Base-by-base conservation (phyloP, 306 rosid species). In the Lathyrus sativus region DNA sequence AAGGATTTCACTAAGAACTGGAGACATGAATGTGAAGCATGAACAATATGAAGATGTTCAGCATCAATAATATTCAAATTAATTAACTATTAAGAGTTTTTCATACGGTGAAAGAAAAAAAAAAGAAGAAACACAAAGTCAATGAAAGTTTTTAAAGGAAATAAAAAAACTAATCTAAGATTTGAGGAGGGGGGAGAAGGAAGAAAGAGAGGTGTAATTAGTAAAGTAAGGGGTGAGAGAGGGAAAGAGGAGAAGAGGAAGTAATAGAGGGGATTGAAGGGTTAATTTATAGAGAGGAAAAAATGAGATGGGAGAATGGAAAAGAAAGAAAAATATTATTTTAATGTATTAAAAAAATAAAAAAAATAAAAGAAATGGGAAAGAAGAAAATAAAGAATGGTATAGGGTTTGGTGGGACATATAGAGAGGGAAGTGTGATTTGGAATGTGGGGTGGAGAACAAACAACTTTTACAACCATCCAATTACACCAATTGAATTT, bases 1-100 rank as follows among this genome's bases (percentile, higher is more conserved):
- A 56, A 93, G 96, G 80, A 90, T 86, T 86, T 93, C 98, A 85
- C 93, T 86, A 9, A 93, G 87, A 75, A 93, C 92, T 11, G 98
- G 91, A 88, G 91, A 88, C 98, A 90, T 92, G 46, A 88, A 86
- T 79, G 24, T 85, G 80, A 85, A 76, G 83, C 96, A 84, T 90
- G 29, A 76, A 85, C 46, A 56, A 56, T 28, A 17, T 58, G 63
- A 26, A 73, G 14, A 72, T n/a, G 29, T 37, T 49, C 53, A 72
- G 62, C 84, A 84, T 80, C 77, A 50, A 67, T 69, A 50, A 67
- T 68, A 58, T 46, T 62, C 4, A 60, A 46, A 43, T 57, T 9
- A 63, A 43, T 62, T 37, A 53, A 22, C 22, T 51, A 51, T 19
- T 9, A 61, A 42, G 49, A 54, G 26, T 17, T 1, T 45, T 54